Conservation (phyloP, 2,329 filamentous ascomycete genomes). For the Penicillium sp. region DNA sequence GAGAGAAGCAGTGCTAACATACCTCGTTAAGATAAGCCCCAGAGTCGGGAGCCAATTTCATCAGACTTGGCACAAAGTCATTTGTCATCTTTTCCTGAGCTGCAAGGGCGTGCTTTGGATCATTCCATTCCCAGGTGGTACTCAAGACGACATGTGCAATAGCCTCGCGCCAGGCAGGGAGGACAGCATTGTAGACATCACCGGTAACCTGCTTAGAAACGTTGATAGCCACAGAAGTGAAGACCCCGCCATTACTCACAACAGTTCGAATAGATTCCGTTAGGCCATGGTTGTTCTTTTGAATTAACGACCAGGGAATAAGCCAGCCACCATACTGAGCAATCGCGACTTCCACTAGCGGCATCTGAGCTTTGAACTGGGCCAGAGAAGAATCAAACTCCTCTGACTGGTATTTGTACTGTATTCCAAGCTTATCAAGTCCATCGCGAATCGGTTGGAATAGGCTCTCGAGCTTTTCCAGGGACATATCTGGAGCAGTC, state of each 20-base stretch:
- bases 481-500: constrained; percentile 14
- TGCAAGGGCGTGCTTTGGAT: constrained; percentile 12
- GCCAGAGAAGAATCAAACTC: constrained; percentile 19
- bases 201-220: constrained; percentile 14
- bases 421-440: constrained; percentile 15
- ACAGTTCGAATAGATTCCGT: constrained; percentile 12
- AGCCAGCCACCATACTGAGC: constrained; percentile 20
- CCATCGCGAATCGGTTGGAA: constrained; percentile 14
- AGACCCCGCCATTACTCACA: constrained; percentile 5
- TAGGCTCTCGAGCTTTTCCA: constrained; percentile 10
- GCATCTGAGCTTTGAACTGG: constrained; percentile 16
- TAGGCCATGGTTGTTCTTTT: constrained; percentile 5
- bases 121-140: constrained; percentile 19
- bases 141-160: constrained; percentile 13
- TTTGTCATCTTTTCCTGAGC: constrained; percentile 14
- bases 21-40: constrained; percentile 21
- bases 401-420: constrained; percentile 10
- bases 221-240: constrained; percentile 12
- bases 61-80: constrained; percentile 8
- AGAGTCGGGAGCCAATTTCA: constrained; percentile 11
- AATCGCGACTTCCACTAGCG: constrained; percentile 4
- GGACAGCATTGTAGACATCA: constrained; percentile 16
- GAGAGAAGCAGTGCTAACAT: neutral
- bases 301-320: constrained; percentile 12
- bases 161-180: constrained; percentile 13